phyloP scores from a whole-genome alignment of 345 rosid genomes.

The Hibiscus syriacus region DNA sequence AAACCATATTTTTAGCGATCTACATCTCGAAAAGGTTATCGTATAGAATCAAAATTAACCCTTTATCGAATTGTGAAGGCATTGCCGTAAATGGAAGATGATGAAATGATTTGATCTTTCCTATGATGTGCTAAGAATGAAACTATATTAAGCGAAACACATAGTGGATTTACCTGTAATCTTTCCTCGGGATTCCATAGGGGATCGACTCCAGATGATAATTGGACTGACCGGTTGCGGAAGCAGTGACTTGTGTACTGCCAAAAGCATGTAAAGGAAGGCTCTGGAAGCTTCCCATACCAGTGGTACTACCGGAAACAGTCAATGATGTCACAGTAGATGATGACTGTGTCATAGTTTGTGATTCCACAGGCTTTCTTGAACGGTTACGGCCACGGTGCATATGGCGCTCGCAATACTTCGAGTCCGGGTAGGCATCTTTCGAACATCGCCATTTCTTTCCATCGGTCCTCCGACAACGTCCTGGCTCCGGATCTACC shows the following conservation, averaged over 20 bases:
- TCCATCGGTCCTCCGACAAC: constrained; percentile 57
- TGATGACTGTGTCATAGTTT: constrained; percentile 39
- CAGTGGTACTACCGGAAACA: constrained; percentile 28
- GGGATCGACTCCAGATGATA: constrained; percentile 38
- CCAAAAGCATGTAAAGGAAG: constrained; percentile 33
- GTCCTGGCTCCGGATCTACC: constrained; percentile 59
- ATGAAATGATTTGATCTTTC: not conserved
- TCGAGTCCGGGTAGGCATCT: constrained; percentile 52
- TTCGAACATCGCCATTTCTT: constrained; percentile 62
- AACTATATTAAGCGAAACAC: not conserved
- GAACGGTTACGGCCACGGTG: constrained; percentile 99
- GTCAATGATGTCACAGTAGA: constrained; percentile 37
- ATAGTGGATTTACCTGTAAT: constrained; percentile 36
- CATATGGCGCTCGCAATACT: constrained; percentile 96
- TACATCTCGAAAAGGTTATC: not conserved
- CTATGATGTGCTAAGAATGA: not conserved
- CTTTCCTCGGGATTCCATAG: constrained; percentile 45
- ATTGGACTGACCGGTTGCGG: constrained; percentile 29
- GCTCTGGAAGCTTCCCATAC: constrained; percentile 31
- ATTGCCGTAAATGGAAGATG: not conserved
- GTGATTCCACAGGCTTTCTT: constrained; percentile 99
- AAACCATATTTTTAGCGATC: not conserved
- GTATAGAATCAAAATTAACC: not conserved
- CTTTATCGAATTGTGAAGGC: not conserved
- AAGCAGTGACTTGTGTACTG: constrained; percentile 24